Evolutionary conservation across 352 stramenopile species (phyloP).

Genomic region (Phytophthora uliginosa): DNA sequence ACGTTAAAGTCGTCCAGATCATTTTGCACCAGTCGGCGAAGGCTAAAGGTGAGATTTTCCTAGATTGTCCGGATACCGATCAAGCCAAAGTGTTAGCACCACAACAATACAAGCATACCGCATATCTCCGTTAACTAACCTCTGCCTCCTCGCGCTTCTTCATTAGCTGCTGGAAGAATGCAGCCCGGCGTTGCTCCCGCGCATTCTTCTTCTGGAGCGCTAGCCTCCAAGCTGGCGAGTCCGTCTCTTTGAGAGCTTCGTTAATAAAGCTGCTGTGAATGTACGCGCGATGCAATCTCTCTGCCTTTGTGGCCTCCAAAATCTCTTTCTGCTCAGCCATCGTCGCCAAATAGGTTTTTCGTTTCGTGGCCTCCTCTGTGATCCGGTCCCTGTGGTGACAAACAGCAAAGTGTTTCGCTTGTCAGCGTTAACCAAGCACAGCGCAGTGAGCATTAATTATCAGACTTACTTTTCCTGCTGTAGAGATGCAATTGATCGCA

Average conservation of each 20-base stretch:
- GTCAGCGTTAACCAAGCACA: neutral
- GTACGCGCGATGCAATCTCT: conserved; percentile 75
- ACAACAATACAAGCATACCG: neutral
- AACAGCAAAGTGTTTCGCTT: neutral
- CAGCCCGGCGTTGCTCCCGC: conserved; percentile 61
- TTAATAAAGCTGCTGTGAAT: conserved; percentile 83
- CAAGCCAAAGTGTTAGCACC: neutral
- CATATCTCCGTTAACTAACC: conserved; percentile 22
- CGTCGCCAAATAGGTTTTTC: conserved; percentile 34
- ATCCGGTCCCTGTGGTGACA: conserved; percentile 48
- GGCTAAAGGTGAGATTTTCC: conserved; percentile 59
- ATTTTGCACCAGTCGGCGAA: conserved; percentile 56
- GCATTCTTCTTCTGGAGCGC: conserved; percentile 70
- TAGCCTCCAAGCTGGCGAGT: conserved; percentile 71
- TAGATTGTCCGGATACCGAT: conserved; percentile 14
- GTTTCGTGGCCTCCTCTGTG: conserved; percentile 39
- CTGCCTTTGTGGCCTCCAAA: conserved; percentile 69
- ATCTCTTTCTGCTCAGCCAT: conserved; percentile 47
- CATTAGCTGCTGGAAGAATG: conserved; percentile 68
- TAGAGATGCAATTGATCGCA: conserved; percentile 58
- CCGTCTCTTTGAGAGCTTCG: conserved; percentile 72
- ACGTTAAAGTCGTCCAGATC: conserved; percentile 78
- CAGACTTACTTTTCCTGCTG: conserved; percentile 61
- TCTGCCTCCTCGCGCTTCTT: conserved; percentile 51
- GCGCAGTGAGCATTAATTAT: neutral